phyloP scores from a whole-genome alignment of 352 stramenopile species.

The Thalassiosira mediterranea region DNA sequence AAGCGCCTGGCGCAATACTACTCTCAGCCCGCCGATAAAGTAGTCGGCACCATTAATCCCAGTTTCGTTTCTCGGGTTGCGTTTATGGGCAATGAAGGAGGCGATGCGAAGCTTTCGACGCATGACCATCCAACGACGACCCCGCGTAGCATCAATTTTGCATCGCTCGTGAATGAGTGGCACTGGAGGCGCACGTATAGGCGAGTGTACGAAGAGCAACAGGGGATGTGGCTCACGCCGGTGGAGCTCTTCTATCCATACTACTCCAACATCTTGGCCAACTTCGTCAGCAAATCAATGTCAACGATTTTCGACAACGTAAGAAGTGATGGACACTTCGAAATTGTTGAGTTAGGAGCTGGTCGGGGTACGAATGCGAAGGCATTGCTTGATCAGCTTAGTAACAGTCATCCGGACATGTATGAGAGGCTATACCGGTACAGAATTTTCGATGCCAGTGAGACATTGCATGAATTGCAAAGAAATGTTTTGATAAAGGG shows the following conservation, averaged over 20 bases:
- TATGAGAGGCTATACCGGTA: slow-evolving; percentile 70
- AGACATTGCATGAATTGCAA: slow-evolving; percentile 71
- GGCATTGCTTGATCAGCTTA: slow-evolving; percentile 66
- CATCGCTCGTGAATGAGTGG: slow-evolving; percentile 65
- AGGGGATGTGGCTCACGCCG: slow-evolving; percentile 81
- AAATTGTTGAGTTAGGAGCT: slow-evolving; percentile 79
- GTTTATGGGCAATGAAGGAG: too few relatives aligned
- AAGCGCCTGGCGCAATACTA: slow-evolving; percentile 72
- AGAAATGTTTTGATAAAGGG: slow-evolving; percentile 42
- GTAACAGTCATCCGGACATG: slow-evolving; percentile 48
- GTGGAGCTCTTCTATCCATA: slow-evolving; percentile 78
- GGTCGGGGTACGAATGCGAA: slow-evolving; percentile 78
- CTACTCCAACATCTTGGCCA: slow-evolving; percentile 75
- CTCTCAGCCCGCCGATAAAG: slow-evolving; percentile 65
- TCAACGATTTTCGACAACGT: slow-evolving; percentile 25
- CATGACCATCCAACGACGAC: too few relatives aligned
- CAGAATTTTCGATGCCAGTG: slow-evolving; percentile 77
- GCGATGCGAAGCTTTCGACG: too few relatives aligned
- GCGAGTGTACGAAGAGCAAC: slow-evolving; percentile 63
- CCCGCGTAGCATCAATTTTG: slow-evolving; percentile 50
- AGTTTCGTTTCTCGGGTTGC: too few relatives aligned
- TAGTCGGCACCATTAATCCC: slow-evolving; percentile 59
- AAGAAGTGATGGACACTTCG: slow-evolving; percentile 37
- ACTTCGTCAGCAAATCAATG: slow-evolving; percentile 63
- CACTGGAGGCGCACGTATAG: slow-evolving; percentile 72